Evolutionary conservation across 164 flowering plant genomes (phyloP).

Genomic region (Nymphaea colorata): DNA sequence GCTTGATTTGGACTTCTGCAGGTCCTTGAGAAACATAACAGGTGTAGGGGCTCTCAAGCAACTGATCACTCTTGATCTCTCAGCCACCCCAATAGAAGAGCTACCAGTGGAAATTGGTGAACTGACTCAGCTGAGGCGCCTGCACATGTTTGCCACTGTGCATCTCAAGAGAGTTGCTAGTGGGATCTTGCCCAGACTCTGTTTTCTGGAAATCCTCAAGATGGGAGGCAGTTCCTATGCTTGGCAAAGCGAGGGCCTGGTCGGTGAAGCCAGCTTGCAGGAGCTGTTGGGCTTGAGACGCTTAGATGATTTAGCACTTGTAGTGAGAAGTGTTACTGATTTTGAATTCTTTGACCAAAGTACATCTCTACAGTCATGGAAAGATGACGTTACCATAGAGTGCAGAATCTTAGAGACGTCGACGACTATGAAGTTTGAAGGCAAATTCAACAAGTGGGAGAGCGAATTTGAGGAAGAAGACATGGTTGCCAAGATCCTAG

Average conservation of each 20-base stretch:
- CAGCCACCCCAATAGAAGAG: neutral
- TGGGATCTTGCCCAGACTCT: neutral
- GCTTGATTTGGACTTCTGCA: neutral
- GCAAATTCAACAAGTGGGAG: neutral
- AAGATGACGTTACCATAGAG: neutral
- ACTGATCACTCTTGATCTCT: neutral
- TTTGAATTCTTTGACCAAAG: neutral
- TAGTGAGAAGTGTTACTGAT: neutral
- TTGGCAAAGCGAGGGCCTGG: neutral
- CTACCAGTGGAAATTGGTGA: constrained; percentile 1
- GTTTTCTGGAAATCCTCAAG: neutral
- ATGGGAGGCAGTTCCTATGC: neutral
- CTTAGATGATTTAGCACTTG: neutral
- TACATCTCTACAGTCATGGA: neutral
- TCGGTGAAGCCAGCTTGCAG: neutral
- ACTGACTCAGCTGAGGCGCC: neutral
- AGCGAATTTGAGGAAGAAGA: neutral
- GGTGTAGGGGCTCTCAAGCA: neutral
- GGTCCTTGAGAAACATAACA: constrained; percentile 1
- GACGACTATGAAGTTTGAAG: neutral
- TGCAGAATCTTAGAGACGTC: neutral
- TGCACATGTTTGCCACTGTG: neutral
- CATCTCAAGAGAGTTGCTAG: neutral
- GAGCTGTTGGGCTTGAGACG: neutral
- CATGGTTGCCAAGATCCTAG: neutral